Percentiles rank a stretch among this genome's conserved stretches.
Evolutionary conservation across 805 yeast genomes (phyloP).

Genomic region (Teunomyces aglyptinius): DNA sequence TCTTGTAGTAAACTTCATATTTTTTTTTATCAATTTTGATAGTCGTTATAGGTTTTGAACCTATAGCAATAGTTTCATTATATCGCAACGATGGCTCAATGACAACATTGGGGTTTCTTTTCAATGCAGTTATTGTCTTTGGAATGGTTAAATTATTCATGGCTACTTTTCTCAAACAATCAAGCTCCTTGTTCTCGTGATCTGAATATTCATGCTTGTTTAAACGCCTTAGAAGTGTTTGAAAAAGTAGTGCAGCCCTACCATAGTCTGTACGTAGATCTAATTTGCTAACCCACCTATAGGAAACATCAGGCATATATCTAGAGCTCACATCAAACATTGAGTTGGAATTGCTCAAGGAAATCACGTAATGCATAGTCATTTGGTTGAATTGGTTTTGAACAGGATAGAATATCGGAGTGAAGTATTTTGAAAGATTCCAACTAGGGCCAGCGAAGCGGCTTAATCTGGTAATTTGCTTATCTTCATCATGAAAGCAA

Average conservation of each 20-base stretch:
- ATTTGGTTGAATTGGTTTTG: conserved; percentile 23
- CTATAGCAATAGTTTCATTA: conserved; percentile 22
- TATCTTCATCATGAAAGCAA: conserved; percentile 29
- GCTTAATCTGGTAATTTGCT: conserved; percentile 19
- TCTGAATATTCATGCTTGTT: conserved; percentile 11
- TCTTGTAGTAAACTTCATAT: conserved; percentile 20
- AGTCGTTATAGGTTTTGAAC: conserved; percentile 13
- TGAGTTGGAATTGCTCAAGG: conserved; percentile 15
- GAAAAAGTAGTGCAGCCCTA: conserved; percentile 21
- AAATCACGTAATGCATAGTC: conserved; percentile 30
- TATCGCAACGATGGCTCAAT: conserved; percentile 21
- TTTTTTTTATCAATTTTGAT: conserved; percentile 14
- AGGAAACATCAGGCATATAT: conserved; percentile 30
- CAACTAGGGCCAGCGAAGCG: conserved; percentile 10
- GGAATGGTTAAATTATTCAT: conserved; percentile 25
- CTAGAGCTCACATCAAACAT: conserved; percentile 29
- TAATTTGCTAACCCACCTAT: conserved; percentile 26
- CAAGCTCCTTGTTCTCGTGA: conserved; percentile 16
- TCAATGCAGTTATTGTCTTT: conserved; percentile 22
- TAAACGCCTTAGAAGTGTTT: conserved; percentile 21
- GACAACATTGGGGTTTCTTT: conserved; percentile 26
- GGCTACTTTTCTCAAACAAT: conserved; percentile 19
- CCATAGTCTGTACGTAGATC: conserved; percentile 30
- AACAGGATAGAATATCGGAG: conserved; percentile 20
- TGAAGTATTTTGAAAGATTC: conserved; percentile 7